Percentiles rank a stretch among this genome's conserved stretches.
Conservation (phyloP, 495 filamentous ascomycete genomes). For the Talaromyces liani region DNA sequence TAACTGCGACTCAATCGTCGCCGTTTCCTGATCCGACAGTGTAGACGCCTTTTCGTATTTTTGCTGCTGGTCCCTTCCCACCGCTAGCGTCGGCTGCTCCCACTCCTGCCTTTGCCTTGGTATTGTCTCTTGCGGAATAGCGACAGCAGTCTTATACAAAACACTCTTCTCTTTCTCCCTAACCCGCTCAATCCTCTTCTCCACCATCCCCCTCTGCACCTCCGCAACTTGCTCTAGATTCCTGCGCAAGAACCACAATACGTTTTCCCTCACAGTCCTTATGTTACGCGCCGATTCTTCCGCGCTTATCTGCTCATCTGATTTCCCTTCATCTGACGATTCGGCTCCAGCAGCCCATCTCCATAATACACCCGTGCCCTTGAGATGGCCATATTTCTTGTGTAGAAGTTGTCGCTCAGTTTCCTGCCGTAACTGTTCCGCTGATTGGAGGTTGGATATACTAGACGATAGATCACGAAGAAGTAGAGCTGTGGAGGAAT, state of each 20-base stretch:
- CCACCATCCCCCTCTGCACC: slow-evolving; percentile 85
- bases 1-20: slow-evolving; percentile 52
- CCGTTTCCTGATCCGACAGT: slow-evolving; percentile 37
- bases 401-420: slow-evolving; percentile 58
- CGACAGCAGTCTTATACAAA: slow-evolving; percentile 50
- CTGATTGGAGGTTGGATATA: slow-evolving; percentile 69
- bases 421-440: slow-evolving; percentile 72
- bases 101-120: slow-evolving; percentile 7
- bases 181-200: slow-evolving; percentile 72
- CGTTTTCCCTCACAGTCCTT: slow-evolving; percentile 62
- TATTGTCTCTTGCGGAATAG: not conserved
- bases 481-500: slow-evolving; percentile 72
- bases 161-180: slow-evolving; percentile 85
- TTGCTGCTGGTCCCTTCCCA: slow-evolving; percentile 9
- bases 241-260: slow-evolving; percentile 73
- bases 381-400: slow-evolving; percentile 53
- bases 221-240: slow-evolving; percentile 66
- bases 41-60: slow-evolving; percentile 16
- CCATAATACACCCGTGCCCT: slow-evolving; percentile 28
- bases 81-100: slow-evolving; percentile 7
- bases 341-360: slow-evolving; percentile 63
- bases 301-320: slow-evolving; percentile 56
- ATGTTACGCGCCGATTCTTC: slow-evolving; percentile 59
- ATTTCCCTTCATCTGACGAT: slow-evolving; percentile 34
- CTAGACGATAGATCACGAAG: slow-evolving; percentile 74